Evolutionary conservation across 2,329 filamentous ascomycete genomes (phyloP), one percentile per base, ranked within the genome.

Genomic region (Sarocladiaceae sp.): DNA sequence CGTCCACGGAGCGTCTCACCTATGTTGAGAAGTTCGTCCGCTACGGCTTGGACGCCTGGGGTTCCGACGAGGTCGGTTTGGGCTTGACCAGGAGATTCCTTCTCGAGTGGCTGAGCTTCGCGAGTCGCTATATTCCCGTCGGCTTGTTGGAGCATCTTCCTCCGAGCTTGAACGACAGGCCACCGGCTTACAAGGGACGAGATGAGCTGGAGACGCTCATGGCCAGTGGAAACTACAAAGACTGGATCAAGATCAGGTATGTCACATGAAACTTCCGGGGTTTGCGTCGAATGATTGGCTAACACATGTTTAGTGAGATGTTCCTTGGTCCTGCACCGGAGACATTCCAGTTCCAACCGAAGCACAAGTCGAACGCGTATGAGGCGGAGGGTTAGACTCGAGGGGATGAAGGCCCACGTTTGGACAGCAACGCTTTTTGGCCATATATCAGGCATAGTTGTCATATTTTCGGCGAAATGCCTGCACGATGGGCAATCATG

Each of bases 221-320:
- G 71, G 86, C 86, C 13, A 97, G 91, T 70, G 82, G 83, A 57
- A 91, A 97, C 70, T 97, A 96, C 73, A 88, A 87, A 72, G 94
- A 99, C 69, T 99, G 94, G 94, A 91, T 99, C 68, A 97, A 96
- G 76, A 95, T 99, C 63, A 95, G 86, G 91, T 94, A 80, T 68
- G 83, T 77, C 54, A 51, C 53, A 12, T 20, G 8, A 15, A 7
- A 1, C 4, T 29, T 52, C n/a, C 36, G 36, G 25, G 17, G 3
- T 35, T 22, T 28, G 26, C 22, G 8, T 13, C 56, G 59, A 52
- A 60, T 54, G 31, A 29, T 33, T 52, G 62, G 37, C n/a, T n/a
- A n/a, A n/a, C n/a, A n/a, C n/a, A n/a, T n/a, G n/a, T 56, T 50
- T 55, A 96, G 93, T 68, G 94, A 99, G 67, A 97, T 99, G 91